Evolutionary conservation across 2,329 filamentous ascomycete genomes (phyloP), one percentile per base, ranked within the genome.

Genomic region (Penicillium carneum): DNA sequence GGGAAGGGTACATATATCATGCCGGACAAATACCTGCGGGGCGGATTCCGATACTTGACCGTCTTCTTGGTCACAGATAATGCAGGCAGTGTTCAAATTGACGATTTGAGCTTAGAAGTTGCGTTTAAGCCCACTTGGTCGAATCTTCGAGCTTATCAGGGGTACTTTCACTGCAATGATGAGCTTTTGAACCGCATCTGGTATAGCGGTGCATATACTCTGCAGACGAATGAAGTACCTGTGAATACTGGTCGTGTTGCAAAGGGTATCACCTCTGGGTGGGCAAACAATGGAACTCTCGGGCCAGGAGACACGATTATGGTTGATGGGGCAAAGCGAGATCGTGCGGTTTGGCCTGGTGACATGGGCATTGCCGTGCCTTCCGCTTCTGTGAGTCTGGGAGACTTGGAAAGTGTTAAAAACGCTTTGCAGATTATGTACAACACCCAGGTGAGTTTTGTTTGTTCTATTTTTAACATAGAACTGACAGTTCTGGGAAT

Each of bases 121-220:
- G 75, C 72, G 3, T 84, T 84, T 53, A 80, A 83, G 56, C 82
- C 82, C 1, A 83, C 82, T 0, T 84, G 82, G 80, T 73, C 82
- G 2, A 83, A 86, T 65, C 77, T 85, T 16, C 77, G 78, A 45
- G 81, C 82, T 12, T 86, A 85, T 57, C 79, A 80, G 42, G 84
- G 84, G 9, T 85, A 85, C 62, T 85, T 85, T 54, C 78, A 84
- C 63, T 82, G 77, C 66, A 81, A 75, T 47, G 82, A 82, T 43
- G 78, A 83, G 36, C 69, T 84, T 11, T 77, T 88, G 52, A 86
- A 87, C 69, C 77, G 79, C 7, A 83, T 86, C 49, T 86, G 84
- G 84, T 87, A 87, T 63, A 81, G 79, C 42, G 84, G 81, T 4
- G 83, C 83, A 7, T 85, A 83, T 63, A 86, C 84, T 0, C 66